Evolutionary conservation across 345 rosid species (phyloP), one percentile per base, ranked within the genome.

Genomic region (Clausena lansium): DNA sequence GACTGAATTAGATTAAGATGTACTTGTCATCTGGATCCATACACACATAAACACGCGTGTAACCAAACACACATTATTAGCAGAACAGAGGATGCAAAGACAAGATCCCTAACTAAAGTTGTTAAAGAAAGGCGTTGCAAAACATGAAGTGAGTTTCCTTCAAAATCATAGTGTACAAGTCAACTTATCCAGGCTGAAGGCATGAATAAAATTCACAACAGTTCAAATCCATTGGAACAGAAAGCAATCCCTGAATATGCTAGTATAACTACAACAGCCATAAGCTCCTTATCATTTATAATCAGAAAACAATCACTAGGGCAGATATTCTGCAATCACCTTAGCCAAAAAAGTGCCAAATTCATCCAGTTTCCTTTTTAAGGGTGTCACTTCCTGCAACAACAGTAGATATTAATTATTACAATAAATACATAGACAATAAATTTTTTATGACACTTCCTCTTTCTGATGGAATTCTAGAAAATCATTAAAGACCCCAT

Each of bases 361-460:
- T 86, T 96, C 99, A 84, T 96, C 99, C 87, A 96, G 86, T 83
- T 96, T 94, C 92, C 88, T 96, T 87, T 96, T 96, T 89, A 96
- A 82, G 73, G 99, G 98, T 55, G 98, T 94, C 38, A 76, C 94
- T 85, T 96, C 98, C 99, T 96, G 91, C 83, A 89, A 81, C 70
- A 83, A 47, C 30, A 58, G 70, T 70, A 83, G 63, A 75, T 61
- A 75, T 68, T 61, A 65, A 81, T 71, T 75, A 65, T 72, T 59
- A 70, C 52, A 60, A 64, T 36, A 58, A 28, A 68, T 39, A 70
- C 17, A 19, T 28, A 54, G 15, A 73, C 17, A 33, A 67, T 20
- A 41, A 70, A 6, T 9, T 60, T 28, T 60, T 8, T 38, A 75
- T 55, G 20, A 35, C 68, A 28, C 19, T 33, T 35, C 63, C 15